Conservation (phyloP, 2,329 filamentous ascomycete species). For the Pseudocercospora musae region DNA sequence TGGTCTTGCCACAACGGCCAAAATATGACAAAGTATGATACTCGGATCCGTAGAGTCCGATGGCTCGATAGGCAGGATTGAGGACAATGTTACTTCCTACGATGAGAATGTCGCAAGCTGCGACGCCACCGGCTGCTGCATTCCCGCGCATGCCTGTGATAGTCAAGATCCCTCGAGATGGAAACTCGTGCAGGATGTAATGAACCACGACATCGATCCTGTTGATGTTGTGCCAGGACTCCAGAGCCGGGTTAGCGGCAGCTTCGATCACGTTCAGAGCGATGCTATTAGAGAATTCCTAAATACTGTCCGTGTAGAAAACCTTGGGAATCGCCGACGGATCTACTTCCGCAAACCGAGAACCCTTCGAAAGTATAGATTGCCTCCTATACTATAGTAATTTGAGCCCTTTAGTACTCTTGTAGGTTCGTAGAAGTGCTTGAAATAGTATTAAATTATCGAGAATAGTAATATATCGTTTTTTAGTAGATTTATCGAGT, state of each 20-base stretch:
- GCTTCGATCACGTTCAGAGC: constrained; percentile 46
- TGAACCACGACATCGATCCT: constrained; percentile 44
- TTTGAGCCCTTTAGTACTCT: no score
- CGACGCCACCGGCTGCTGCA: constrained; percentile 45
- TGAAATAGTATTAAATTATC: no score
- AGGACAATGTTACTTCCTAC: constrained; percentile 40
- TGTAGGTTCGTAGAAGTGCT: no score
- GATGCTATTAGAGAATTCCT: no score
- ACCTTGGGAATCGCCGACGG: no score
- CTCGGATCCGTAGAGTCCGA: constrained; percentile 40
- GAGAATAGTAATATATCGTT: no score
- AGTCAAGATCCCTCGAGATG: constrained; percentile 37
- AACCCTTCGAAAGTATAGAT: no score
- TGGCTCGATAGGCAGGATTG: constrained; percentile 43
- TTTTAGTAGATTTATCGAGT: no score
- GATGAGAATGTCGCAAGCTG: constrained; percentile 39
- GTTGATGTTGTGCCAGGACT: constrained; percentile 47
- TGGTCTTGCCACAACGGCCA: constrained; percentile 37
- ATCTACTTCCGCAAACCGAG: no score
- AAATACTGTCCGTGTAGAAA: no score
- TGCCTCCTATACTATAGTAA: no score
- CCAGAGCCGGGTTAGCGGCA: constrained; percentile 36
- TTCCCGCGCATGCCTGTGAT: constrained; percentile 43
- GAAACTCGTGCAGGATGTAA: constrained; percentile 40
- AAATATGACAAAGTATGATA: constrained; percentile 43